These are phyloP conservation scores for Spinacia oleracea DNA, from an alignment of 179 eudicot genomes.

Conservation along the genomic window DNA sequence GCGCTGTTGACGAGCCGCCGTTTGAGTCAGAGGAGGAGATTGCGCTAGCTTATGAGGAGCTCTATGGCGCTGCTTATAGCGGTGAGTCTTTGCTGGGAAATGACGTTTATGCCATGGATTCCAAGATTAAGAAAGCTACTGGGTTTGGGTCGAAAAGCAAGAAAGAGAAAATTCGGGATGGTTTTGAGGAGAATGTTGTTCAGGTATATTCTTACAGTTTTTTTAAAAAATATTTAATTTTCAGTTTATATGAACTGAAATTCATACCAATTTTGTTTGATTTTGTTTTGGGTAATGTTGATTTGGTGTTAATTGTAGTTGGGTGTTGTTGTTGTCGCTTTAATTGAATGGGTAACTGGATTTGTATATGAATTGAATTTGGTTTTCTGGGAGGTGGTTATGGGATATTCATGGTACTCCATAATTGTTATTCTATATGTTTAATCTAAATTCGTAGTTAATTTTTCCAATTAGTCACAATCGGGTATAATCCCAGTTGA, in stretches of 20 bases:
- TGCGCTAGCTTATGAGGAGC: slow-evolving; percentile 70
- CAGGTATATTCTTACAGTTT: slow-evolving; percentile 36
- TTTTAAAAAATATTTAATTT: neutral
- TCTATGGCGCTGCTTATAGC: slow-evolving; percentile 82
- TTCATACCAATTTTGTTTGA: neutral
- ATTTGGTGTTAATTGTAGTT: neutral
- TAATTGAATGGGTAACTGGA: too few relatives aligned
- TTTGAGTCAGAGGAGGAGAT: slow-evolving; percentile 65
- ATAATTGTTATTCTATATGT: neutral
- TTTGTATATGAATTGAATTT: too few relatives aligned
- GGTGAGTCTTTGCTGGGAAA: slow-evolving; percentile 61
- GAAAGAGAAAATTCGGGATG: slow-evolving; percentile 79
- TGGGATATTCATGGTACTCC: too few relatives aligned
- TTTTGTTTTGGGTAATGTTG: neutral
- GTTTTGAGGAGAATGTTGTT: slow-evolving; percentile 78
- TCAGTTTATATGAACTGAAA: neutral
- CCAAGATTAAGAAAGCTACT: slow-evolving; percentile 56
- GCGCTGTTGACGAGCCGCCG: slow-evolving; percentile 69
- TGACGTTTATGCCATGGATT: slow-evolving; percentile 63
- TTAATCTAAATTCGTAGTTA: neutral
- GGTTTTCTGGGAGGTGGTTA: neutral
- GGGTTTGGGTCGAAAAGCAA: slow-evolving; percentile 53
- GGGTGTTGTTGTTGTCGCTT: neutral
- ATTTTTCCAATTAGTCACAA: too few relatives aligned
- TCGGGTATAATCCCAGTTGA: neutral